phyloP scores from a whole-genome alignment of 768 basidiomycete genomes.

The Artomyces pyxidatus region DNA sequence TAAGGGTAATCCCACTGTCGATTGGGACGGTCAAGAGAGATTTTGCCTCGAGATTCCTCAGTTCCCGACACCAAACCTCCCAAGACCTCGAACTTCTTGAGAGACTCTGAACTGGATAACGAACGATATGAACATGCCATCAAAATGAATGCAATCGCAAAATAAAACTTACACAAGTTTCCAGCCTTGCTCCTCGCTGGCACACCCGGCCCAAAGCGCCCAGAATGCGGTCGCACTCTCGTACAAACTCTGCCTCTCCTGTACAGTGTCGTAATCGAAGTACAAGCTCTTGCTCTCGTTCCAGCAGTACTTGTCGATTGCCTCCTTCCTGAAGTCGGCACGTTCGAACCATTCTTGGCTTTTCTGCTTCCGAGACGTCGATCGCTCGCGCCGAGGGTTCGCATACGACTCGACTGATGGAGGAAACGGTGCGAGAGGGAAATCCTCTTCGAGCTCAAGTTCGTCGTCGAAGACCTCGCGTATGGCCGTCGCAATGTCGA shows the following conservation, averaged over 20 bases:
- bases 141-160: neutral
- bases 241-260: constrained; percentile 87
- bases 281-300: constrained; percentile 92
- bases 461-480: constrained; percentile 91
- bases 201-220: constrained; percentile 96
- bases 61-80: constrained; percentile 95
- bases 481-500: constrained; percentile 97
- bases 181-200: constrained; percentile 92
- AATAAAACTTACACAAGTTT: constrained; percentile 70
- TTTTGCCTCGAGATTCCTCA: constrained; percentile 91
- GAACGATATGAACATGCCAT: constrained; percentile 1
- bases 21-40: constrained; percentile 92
- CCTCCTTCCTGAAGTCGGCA: constrained; percentile 71
- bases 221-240: constrained; percentile 97
- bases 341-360: constrained; percentile 92
- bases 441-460: constrained; percentile 88
- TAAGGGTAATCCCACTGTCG: constrained; percentile 99
- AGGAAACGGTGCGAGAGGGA: constrained; percentile 87
- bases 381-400: constrained; percentile 50
- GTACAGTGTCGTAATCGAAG: constrained; percentile 92
- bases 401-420: constrained; percentile 65
- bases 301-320: constrained; percentile 95
- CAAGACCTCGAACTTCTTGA: constrained; percentile 94
- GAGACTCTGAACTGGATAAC: constrained; percentile 57
- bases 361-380: constrained; percentile 51